Evolutionary conservation across 2,329 filamentous ascomycete genomes (phyloP), one percentile per base, ranked within the genome.

Genomic region (Beauveria asiatica): DNA sequence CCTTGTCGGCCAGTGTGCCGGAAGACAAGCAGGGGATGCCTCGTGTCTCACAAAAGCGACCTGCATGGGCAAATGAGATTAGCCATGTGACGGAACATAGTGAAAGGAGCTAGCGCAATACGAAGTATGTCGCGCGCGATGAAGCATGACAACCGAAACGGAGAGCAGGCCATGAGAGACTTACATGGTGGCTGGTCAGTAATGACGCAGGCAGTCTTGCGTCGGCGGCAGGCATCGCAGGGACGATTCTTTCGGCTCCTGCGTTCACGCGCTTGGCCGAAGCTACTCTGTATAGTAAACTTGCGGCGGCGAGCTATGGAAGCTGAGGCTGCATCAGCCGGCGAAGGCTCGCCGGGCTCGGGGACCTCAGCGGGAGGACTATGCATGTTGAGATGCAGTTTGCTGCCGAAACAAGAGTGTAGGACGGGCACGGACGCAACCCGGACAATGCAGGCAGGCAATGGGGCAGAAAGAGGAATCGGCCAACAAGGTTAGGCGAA

Each of bases 161-260:
- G 42, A 42, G 33, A 27, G 37, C 30, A 51, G 48, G 25, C 41
- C 11, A 30, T 50, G 48, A 30, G 25, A 33, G 44, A 57, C 75
- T 68, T 70, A 79, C 77, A 78, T 61, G 76, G 77, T 55, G 76
- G 76, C 61, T 72, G 68, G 11, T 69, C 69, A 33, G 74, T 71
- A 59, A 79, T 78, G 8, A 78, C 72, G 64, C 76, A 79, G n/a
- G 75, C 77, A 46, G 76, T 78, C 67, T 78, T 79, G 19, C 77
- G 70, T 51, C 69, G 69, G 9, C 76, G 74, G 63, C 77, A 79
- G 11, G 72, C 70, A 66, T 79, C 77, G 62, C 77, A 79, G 2
- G 77, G 77, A 27, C 75, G 71, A 60, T 75, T 76, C 67, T 78
- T 79, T 61, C 76, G 73, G 65, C 77, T 78, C 59, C 76, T 66